These are phyloP conservation scores for Acanthochlamys bracteata DNA, from an alignment of 106 monocot species.

Conservation along the genomic window DNA sequence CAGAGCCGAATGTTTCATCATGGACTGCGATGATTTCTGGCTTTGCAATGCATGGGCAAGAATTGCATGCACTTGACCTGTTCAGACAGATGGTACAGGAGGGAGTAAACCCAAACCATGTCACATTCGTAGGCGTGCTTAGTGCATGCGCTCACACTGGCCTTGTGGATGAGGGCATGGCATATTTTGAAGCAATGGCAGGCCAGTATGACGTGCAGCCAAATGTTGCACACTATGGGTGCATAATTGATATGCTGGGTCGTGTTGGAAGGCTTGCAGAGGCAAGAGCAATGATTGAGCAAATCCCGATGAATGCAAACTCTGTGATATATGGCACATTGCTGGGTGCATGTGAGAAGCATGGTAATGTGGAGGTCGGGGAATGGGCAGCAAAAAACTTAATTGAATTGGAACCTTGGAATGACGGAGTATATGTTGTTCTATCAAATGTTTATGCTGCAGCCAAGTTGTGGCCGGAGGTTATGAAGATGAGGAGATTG, in stretches of 20 bases:
- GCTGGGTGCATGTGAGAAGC: slow-evolving; percentile 73
- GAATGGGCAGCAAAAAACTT: slow-evolving; percentile 48
- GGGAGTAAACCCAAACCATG: slow-evolving; percentile 36
- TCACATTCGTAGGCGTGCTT: slow-evolving; percentile 56
- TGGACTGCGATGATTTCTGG: slow-evolving; percentile 74
- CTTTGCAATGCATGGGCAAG: slow-evolving; percentile 43
- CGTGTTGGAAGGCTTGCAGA: slow-evolving; percentile 46
- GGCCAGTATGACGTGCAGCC: slow-evolving; percentile 27
- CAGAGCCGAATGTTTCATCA: slow-evolving; percentile 31
- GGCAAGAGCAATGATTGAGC: slow-evolving; percentile 37
- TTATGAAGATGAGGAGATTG: slow-evolving; percentile 33
- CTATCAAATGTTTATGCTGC: slow-evolving; percentile 62
- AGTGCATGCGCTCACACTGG: slow-evolving; percentile 62
- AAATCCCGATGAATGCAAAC: slow-evolving; percentile 35
- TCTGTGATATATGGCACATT: slow-evolving; percentile 51
- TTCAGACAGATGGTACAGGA: slow-evolving; percentile 37
- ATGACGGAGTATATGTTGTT: slow-evolving; percentile 76
- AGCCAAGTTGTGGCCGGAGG: slow-evolving; percentile 42
- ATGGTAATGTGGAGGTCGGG: slow-evolving; percentile 45
- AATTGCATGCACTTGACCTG: slow-evolving; percentile 21
- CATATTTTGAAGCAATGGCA: slow-evolving; percentile 27
- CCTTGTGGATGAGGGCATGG: slow-evolving; percentile 43
- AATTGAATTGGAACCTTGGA: slow-evolving; percentile 58
- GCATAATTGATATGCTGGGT: slow-evolving; percentile 62
- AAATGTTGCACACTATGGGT: slow-evolving; percentile 49